Evolutionary conservation across 345 rosid genomes (phyloP).

Genomic region (Excoecaria agallocha): DNA sequence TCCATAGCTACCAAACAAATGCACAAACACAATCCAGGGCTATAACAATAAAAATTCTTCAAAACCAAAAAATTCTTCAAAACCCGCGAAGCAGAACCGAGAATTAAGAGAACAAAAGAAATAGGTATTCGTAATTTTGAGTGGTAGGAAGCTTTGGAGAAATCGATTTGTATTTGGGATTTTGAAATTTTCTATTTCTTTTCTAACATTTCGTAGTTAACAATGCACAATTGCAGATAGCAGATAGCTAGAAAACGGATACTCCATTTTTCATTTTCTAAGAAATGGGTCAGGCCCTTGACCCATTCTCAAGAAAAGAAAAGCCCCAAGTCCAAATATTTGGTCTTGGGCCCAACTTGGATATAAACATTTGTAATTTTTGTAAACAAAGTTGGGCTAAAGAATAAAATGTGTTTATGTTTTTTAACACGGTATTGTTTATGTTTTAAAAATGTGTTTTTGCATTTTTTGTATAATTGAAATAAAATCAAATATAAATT

Average conservation of each 20-base stretch:
- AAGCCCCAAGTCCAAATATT: too few relatives aligned
- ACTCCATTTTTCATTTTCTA: background rate
- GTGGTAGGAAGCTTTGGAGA: slow-evolving; percentile 29
- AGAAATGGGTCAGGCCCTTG: background rate
- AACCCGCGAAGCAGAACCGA: background rate
- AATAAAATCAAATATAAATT: too few relatives aligned
- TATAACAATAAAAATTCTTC: background rate
- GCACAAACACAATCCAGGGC: background rate
- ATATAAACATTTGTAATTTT: too few relatives aligned
- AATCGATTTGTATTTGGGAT: slow-evolving; percentile 22
- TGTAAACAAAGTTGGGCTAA: too few relatives aligned
- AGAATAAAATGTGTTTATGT: too few relatives aligned
- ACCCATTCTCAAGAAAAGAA: background rate
- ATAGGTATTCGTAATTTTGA: too few relatives aligned
- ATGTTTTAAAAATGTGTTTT: too few relatives aligned
- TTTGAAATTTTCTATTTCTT: background rate
- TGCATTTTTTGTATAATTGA: too few relatives aligned
- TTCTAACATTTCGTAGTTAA: background rate
- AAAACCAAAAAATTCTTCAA: background rate
- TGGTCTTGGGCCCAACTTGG: too few relatives aligned
- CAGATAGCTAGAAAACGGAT: background rate
- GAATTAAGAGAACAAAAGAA: background rate
- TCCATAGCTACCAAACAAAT: slow-evolving; percentile 26
- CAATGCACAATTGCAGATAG: background rate
- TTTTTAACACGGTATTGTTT: too few relatives aligned